Base-by-base conservation (phyloP, 2,329 filamentous ascomycete species). In the Pestalotiopsis sp. region DNA sequence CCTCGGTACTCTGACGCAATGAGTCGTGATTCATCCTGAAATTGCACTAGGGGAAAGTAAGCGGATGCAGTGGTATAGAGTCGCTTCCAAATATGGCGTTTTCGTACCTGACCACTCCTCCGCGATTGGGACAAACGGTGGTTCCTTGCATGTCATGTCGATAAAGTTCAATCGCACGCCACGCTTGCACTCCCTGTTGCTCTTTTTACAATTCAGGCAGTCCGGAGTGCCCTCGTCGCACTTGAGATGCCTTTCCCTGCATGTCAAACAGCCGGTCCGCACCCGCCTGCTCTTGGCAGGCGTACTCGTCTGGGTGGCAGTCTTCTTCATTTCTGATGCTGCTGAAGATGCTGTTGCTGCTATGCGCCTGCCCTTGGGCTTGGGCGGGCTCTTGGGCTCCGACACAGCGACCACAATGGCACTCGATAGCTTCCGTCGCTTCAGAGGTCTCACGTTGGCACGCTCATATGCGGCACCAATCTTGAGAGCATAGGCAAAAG, bases 161-260 rank as follows among this genome's bases (percentile, higher is more conserved):
- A 97, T 94, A 76, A 97, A 98, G 81, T 97, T 98, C 56, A 98
- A 84, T 49, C 93, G 89, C 64, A 98, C 85, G 20, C 95, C 95
- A 73, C 94, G 89, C 78, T 95, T 94, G 83, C 95, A 98, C 68
- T 91, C 85, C 64, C 95, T 87, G 75, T 90, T 95, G 66, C 95
- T 96, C 81, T 97, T 98, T 69, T 90, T 89, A 81, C 95, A 98
- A 76, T 98, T 98, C 75, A 92, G 85, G 72, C 87, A 90, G 41
- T 85, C 82, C 5, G 87, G 87, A 3, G 81, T 75, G 4, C 85
- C 91, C 79, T 97, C 94, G 77, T 97, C 95, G 79, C 95, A 97
- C 80, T 97, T 97, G 65, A 97, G 84, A 83, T 97, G 95, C 61
- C 94, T 86, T 79, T 97, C 93, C 73, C 95, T 87, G 80, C 95